Evolutionary conservation across 768 basidiomycete species (phyloP), one percentile per base, ranked within the genome.

Genomic region (Leccinum arenicola): DNA sequence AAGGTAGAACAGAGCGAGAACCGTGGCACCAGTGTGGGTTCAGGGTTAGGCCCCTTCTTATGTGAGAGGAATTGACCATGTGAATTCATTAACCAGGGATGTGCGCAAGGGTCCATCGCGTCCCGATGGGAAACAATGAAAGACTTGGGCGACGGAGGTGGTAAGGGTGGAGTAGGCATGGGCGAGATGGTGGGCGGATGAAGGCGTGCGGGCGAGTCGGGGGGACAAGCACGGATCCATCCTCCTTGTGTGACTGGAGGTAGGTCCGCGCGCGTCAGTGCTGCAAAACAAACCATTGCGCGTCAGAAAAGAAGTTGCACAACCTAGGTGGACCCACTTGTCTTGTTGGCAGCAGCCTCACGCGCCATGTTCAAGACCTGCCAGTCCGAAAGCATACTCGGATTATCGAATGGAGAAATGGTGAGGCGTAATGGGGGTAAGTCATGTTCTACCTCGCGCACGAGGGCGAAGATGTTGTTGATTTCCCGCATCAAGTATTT

Each of bases 11-110:
- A 84, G 50, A 77, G 77, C 5, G 81, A 79, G 62, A 88, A 86
- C 23, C 80, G 76, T 0, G 84, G 86, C 0, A 83, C 64, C 61
- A 84, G 65, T 1, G 64, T 68, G 1, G 19, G 50, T 55, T 77
- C 74, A 1, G 84, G 82, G 2, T 56, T 53, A 0, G 84, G 84
- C 2, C 84, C 85, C 4, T 50, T 55, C 12, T 76, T 69, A 50
- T 82, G 77, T 0, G 80, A 76, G 19, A 86, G 74, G 64, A 82
- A 84, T 54, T 82, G 79, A 0, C 83, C 84, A 61, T 85, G 83
- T 0, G 78, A 73, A 3, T 55, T 56, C 36, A 79, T 56, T 33
- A 74, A 60, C 14, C 64, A 63, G 1, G 78, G 78, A 55, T 78
- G 68, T 27, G 48, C 29, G 59, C 78, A 79, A 0, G 77, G 73